These are phyloP conservation scores for Aspergillus nanangensis DNA, from an alignment of 495 filamentous ascomycete species.

Conservation along the genomic window DNA sequence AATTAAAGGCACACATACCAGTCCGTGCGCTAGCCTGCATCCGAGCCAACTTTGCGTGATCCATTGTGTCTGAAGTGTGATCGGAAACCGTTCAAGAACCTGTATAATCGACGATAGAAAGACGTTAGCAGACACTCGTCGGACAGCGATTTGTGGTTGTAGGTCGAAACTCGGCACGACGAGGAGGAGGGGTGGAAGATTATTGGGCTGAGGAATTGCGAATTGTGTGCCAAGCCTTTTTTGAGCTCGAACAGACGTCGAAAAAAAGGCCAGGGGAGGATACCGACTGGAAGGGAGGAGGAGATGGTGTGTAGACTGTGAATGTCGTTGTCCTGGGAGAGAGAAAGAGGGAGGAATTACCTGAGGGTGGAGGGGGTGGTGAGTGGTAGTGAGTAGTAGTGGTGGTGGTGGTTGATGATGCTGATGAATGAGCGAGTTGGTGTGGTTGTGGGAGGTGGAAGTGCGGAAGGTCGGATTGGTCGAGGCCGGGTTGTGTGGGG, in stretches of 20 bases:
- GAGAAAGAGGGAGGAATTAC: not conserved
- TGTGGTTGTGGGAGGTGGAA: too few species aligned
- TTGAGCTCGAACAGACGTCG: not conserved
- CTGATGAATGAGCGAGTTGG: too few species aligned
- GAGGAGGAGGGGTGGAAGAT: slow-evolving; percentile 11
- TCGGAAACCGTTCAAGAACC: slow-evolving; percentile 7
- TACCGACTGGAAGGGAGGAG: not conserved
- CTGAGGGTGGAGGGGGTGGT: too few species aligned
- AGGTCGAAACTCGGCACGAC: slow-evolving; percentile 10
- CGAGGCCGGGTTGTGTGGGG: too few species aligned
- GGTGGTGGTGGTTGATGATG: too few species aligned
- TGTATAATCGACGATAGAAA: slow-evolving; percentile 14
- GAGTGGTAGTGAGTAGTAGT: too few species aligned
- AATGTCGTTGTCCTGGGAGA: not conserved
- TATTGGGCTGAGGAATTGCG: too few species aligned
- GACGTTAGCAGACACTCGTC: slow-evolving; percentile 6
- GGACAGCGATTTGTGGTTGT: slow-evolving; percentile 11
- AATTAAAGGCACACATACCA: slow-evolving; percentile 37
- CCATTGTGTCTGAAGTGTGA: slow-evolving; percentile 41
- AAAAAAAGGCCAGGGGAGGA: too few species aligned
- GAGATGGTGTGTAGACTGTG: not conserved
- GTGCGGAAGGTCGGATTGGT: too few species aligned
- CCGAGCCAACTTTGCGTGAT: slow-evolving; percentile 54
- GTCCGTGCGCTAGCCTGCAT: slow-evolving; percentile 55
- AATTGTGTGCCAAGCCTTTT: slow-evolving; percentile 7